Evolutionary conservation across 163 green algal species (phyloP), one percentile per base, ranked within the genome.

Genomic region (Chlamydomonas reinhardtii): DNA sequence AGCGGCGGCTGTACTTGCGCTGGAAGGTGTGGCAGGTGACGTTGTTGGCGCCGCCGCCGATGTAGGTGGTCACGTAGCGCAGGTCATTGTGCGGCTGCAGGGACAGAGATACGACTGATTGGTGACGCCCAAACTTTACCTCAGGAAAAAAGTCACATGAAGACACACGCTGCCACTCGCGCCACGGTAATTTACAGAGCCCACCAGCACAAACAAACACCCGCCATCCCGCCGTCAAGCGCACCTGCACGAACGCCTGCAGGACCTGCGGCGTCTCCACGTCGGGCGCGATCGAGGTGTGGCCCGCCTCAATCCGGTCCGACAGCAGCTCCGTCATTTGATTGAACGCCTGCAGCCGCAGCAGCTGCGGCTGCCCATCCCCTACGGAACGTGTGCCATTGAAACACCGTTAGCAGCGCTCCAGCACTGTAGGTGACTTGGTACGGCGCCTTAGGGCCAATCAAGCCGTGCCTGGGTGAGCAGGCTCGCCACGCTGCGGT

Each of bases 21-120:
- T 94, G 93, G 79, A 95, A 94, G 32, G 92, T 95, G 84, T 94
- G 90, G 74, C 88, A 93, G 2, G 88, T 88, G 37, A 91, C 81
- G 54, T 79, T 79, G 54, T 62, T 76, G 4, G 74, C 82, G 48
- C 93, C 93, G 39, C 83, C 39, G 72, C 92, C 94, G 72, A 92
- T 88, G 76, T 92, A 93, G 35, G 88, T 93, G 22, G 92, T 94
- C 0, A 96, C 61, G 74, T 93, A 95, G 20, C 92, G 83, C 54
- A 92, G 56, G 82, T 94, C 89, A 62, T 90, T 72, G 39, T 88
- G 89, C 32, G 92, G 90, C 72, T 92, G 72, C 31, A 24, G n/a
- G 64, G 66, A 6, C 54, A 43, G 29, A 48, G 5, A 48, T 8
- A 48, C 39, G 39, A 8, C 39, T 4, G 20, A 37, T n/a, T 24